Evolutionary conservation across 352 stramenopile genomes (phyloP), one percentile per base, ranked within the genome.

Genomic region (Aphanomyces euteiches): DNA sequence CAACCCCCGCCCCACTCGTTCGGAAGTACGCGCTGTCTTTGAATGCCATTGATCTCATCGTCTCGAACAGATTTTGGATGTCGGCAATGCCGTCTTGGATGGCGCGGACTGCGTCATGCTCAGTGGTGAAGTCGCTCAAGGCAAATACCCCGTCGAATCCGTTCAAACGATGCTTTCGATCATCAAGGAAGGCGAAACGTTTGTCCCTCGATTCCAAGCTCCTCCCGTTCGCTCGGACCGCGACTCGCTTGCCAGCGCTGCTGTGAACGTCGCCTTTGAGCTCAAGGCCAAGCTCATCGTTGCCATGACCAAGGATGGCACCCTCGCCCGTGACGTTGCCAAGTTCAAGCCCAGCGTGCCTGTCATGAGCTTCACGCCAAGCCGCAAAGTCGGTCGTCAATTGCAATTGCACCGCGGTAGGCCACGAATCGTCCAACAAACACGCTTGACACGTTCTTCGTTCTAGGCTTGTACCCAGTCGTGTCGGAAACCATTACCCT

Each of bases 141-240:
- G 88, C 70, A 93, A 96, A 77, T 96, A 92, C 80, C 88, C 88
- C n/a, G 76, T 93, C 50, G 85, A 96, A 69, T 90, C 83, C 17
- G 88, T 96, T 13, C 77, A 82, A 60, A 96, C 90, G 13, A 98
- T 98, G 94, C 98, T 97, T 76, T 93, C 95, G 56, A 89, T 98
- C 56, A 86, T 98, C 71, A 87, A 88, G 68, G 85, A 96, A 74
- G 89, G 89, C 48, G 90, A 97, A 70, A 47, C 77, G 56, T 74
- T 94, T 69, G 74, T 93, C 40, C 77, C 86, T 66, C 75, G 72
- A 4, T 72, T 66, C 17, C 79, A 87, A 76, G 84, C 84, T 67
- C 86, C 87, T 59, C 77, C 91, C 58, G 76, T 84, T 10, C 84
- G 77, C 21, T 82, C 82, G 40, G 82, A 90, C 70, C 80, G 97